A percentile compares a stretch with the other conserved stretches of the same genome.
Evolutionary conservation across 2,329 filamentous ascomycete species (phyloP).

Genomic region (Penicillium sp.): DNA sequence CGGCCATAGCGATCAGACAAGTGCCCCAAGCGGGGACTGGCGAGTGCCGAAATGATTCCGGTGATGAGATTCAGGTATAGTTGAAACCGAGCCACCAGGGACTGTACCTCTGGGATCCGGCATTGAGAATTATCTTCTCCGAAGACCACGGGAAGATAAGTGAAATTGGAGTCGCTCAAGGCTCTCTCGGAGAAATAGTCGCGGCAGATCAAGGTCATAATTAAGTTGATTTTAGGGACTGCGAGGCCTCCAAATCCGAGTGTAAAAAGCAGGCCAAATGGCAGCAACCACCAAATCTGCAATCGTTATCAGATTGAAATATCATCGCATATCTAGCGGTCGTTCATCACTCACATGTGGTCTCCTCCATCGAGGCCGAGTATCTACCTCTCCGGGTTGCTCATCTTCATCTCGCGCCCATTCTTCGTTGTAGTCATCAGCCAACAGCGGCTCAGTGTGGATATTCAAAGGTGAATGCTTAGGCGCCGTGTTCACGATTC

Average conservation of each 20-base stretch:
- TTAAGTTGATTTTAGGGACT: slow-evolving; percentile 86
- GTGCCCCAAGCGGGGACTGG: slow-evolving; percentile 79
- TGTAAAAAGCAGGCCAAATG: slow-evolving; percentile 79
- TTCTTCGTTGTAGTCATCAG: slow-evolving; percentile 10
- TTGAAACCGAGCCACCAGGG: slow-evolving; percentile 75
- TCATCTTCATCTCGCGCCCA: slow-evolving; percentile 8
- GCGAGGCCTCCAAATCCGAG: slow-evolving; percentile 84
- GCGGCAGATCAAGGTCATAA: slow-evolving; percentile 80
- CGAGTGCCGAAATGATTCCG: slow-evolving; percentile 78
- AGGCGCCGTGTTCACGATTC: slow-evolving; percentile 8
- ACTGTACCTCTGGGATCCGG: slow-evolving; percentile 76
- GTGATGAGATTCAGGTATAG: slow-evolving; percentile 74
- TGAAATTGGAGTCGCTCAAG: slow-evolving; percentile 61
- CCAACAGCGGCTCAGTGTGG: slow-evolving; percentile 17
- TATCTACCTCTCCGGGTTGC: slow-evolving; percentile 6
- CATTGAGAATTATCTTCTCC: slow-evolving; percentile 79
- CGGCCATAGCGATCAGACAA: slow-evolving; percentile 87
- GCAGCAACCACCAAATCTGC: slow-evolving; percentile 81
- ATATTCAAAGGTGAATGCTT: slow-evolving; percentile 25
- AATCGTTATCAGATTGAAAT: slow-evolving; percentile 5
- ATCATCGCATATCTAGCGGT: background rate
- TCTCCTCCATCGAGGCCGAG: slow-evolving; percentile 52
- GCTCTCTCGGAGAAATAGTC: slow-evolving; percentile 76
- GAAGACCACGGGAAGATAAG: slow-evolving; percentile 66
- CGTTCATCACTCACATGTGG: slow-evolving; percentile 51